Conservation (phyloP, 2,329 filamentous ascomycete species). For the Paramyrothecium sp. region DNA sequence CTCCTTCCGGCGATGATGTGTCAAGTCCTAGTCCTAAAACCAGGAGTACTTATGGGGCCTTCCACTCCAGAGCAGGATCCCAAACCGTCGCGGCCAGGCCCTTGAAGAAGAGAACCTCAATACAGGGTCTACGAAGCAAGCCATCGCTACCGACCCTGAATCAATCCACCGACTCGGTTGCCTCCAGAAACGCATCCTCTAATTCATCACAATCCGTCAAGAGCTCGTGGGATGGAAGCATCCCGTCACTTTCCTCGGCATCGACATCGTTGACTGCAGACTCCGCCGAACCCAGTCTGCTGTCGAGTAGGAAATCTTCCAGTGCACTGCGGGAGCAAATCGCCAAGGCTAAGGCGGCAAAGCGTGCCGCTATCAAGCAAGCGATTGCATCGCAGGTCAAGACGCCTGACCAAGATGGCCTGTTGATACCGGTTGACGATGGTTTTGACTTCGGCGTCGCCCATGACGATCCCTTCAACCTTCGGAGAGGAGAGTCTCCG, state of each 20-base stretch:
- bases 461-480: slow-evolving; percentile 68
- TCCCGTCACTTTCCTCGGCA: slow-evolving; percentile 18
- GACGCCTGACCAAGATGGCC: slow-evolving; percentile 16
- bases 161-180: slow-evolving; percentile 10
- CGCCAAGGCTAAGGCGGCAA: slow-evolving; percentile 85
- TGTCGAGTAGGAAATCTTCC: slow-evolving; percentile 64
- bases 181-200: slow-evolving; percentile 10
- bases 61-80: slow-evolving; percentile 37
- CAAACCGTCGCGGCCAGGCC: slow-evolving; percentile 46
- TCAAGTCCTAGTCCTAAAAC: slow-evolving; percentile 33
- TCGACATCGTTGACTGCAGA: slow-evolving; percentile 10
- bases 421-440: slow-evolving; percentile 43
- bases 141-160: slow-evolving; percentile 45
- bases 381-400: slow-evolving; percentile 12
- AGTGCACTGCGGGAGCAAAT: slow-evolving; percentile 84
- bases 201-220: slow-evolving; percentile 14
- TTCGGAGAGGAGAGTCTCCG: slow-evolving; percentile 54
- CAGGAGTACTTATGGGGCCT: slow-evolving; percentile 23
- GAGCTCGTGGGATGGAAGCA: slow-evolving; percentile 27
- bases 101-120: slow-evolving; percentile 49
- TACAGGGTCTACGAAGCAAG: slow-evolving; percentile 55
- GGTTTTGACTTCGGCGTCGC: slow-evolving; percentile 49
- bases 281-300: slow-evolving; percentile 13
- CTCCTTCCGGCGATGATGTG: slow-evolving; percentile 18
- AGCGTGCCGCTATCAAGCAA: slow-evolving; percentile 50